These are phyloP conservation scores for Hygrophila difformis DNA, from an alignment of 257 asterid genomes.

Conservation along the genomic window DNA sequence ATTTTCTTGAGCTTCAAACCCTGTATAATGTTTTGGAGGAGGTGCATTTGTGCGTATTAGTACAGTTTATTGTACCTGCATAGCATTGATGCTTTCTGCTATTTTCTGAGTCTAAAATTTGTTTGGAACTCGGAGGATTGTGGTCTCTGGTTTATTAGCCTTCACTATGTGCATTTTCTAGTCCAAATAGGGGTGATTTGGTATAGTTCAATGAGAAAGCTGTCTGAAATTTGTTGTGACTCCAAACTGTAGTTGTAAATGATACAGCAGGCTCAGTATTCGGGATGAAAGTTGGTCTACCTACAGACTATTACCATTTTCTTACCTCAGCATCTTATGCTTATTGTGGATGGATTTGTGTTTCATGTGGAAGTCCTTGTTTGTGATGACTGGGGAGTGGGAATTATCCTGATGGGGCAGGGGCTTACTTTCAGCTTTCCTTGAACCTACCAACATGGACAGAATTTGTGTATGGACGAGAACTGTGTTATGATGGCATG, in stretches of 20 bases:
- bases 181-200: constrained; percentile 3
- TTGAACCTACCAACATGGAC: constrained; percentile 6
- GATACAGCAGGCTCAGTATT: constrained; percentile 3
- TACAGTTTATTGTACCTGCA: too few species aligned
- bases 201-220: constrained; percentile 2
- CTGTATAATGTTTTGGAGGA: constrained; percentile 2
- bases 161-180: background rate
- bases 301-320: too few species aligned
- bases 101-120: constrained; percentile 9
- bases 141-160: constrained; percentile 9
- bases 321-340: too few species aligned
- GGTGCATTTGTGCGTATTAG: too few species aligned
- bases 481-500: background rate
- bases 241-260: constrained; percentile 1
- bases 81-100: too few species aligned
- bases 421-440: constrained; percentile 5
- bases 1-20: constrained; percentile 10
- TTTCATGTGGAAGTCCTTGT: constrained; percentile 6
- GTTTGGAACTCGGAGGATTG: constrained; percentile 8
- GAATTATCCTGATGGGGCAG: constrained; percentile 7
- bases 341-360: background rate
- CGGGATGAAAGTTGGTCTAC: too few species aligned
- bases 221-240: constrained; percentile 6
- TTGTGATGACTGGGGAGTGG: background rate
- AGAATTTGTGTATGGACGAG: background rate